Evolutionary conservation across 352 stramenopile species (phyloP), one percentile per base, ranked within the genome.

Genomic region (Thraustochytrium striatum): DNA sequence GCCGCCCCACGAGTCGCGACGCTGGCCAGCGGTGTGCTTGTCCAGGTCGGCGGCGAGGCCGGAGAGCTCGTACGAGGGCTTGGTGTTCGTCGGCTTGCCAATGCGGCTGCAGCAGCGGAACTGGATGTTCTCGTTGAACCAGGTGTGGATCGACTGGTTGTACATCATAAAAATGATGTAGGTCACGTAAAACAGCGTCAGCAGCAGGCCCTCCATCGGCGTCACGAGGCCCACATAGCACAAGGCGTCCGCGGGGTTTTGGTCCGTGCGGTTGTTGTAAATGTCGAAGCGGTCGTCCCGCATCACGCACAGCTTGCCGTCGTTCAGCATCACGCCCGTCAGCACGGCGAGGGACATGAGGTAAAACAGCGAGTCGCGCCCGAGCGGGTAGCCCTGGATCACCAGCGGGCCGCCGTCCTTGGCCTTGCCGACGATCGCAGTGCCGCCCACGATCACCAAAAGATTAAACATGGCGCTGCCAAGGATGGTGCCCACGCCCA

Each of bases 121-220:
- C 9, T 21, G 3, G 43, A 68, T 43, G 9, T 62, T 72, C 41
- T 75, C 50, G 25, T 58, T 30, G 36, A 38, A 73, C 19, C 9
- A 65, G 0, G 2, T 25, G 32, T 73, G 62, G 2, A 79, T 79
- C 25, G 7, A n/a, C 30, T 57, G 33, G 33, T 80, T 80, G 70
- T 61, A 80, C 16, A 80, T 32, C 70, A 80, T 80, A 35, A 80
- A 80, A 19, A 80, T 30, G 33, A 80, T 80, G 58, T 80, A 80
- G n/a, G 7, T 35, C 9, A 70, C 3, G 58, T 80, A 80, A 39
- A 70, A 78, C 7, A 81, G 58, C 8, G 58, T 38, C 5, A 80
- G 50, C 9, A 80, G 39, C 21, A 69, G 13, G n/a, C 70, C 70
- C 25, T 69, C 70, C 1, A 81, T 57, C 21, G 36, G 32, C 13